Percentiles rank a stretch among this genome's conserved stretches.
phyloP scores from a whole-genome alignment of 768 basidiomycete genomes.

The Trametes punicea region DNA sequence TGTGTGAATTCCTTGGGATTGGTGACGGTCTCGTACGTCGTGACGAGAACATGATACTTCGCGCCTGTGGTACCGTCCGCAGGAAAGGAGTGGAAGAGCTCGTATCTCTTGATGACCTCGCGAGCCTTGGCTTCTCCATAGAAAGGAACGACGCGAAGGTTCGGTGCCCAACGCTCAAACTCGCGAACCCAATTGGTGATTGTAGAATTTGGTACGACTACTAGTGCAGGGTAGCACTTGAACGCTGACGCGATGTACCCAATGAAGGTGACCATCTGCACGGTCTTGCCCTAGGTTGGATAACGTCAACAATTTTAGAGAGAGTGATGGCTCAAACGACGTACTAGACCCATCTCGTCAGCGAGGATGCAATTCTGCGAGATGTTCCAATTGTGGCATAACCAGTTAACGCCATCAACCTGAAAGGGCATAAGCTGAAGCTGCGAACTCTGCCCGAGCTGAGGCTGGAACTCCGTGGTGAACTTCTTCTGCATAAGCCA shows the following conservation, averaged over 20 bases:
- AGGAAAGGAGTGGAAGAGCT: conserved; percentile 58
- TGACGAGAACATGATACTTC: conserved; percentile 87
- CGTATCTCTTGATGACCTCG: conserved; percentile 77
- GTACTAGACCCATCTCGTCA: conserved; percentile 95
- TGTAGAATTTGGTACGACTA: conserved; percentile 96
- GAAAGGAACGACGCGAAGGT: conserved; percentile 76
- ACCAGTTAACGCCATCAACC: conserved; percentile 80
- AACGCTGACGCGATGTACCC: conserved; percentile 57
- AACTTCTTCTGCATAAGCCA: conserved; percentile 46
- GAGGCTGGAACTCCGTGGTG: conserved; percentile 50
- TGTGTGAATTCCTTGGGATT: conserved; percentile 62
- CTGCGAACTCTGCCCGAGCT: conserved; percentile 61
- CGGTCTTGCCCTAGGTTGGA: conserved; percentile 77
- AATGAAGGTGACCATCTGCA: conserved; percentile 85
- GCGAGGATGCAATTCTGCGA: conserved; percentile 85
- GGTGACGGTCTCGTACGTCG: conserved; percentile 87
- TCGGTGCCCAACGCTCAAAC: conserved; percentile 82
- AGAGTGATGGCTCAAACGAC: conserved; percentile 1
- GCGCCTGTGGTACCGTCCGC: conserved; percentile 44
- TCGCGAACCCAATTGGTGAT: conserved; percentile 95
- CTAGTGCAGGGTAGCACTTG: conserved; percentile 71
- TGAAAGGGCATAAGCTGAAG: conserved; percentile 87
- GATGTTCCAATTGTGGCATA: conserved; percentile 86
- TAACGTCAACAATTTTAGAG: not conserved
- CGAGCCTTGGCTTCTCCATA: conserved; percentile 78